Evolutionary conservation across 1,139 yeast species (phyloP).

Genomic region (Protomyces gravidus): DNA sequence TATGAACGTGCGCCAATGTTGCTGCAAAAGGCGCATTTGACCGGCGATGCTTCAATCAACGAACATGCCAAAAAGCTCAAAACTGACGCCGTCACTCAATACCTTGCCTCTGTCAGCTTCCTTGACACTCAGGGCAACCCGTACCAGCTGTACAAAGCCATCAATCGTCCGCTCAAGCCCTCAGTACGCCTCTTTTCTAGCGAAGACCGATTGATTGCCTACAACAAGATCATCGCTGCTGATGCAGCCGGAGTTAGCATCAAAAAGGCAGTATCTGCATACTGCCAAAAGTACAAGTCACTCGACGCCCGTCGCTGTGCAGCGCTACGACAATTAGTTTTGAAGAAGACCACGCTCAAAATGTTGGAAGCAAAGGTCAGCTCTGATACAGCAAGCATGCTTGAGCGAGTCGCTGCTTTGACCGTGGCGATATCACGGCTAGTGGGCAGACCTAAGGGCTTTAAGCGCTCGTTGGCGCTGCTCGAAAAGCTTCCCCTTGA

Average conservation of each 20-base stretch:
- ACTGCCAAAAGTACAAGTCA: neutral
- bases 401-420: neutral
- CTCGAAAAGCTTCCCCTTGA: slow-evolving; percentile 3
- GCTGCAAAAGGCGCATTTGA: slow-evolving; percentile 20
- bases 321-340: neutral
- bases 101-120: slow-evolving; percentile 10
- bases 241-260: slow-evolving; percentile 9
- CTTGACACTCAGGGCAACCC: slow-evolving; percentile 2
- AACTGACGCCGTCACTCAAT: slow-evolving; percentile 12
- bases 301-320: slow-evolving; percentile 11
- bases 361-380: neutral
- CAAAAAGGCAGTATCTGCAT: slow-evolving; percentile 1
- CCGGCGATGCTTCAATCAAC: slow-evolving; percentile 2
- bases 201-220: slow-evolving; percentile 11
- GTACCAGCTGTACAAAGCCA: slow-evolving; percentile 9
- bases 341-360: neutral
- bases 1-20: slow-evolving; percentile 18
- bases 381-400: neutral
- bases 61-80: neutral
- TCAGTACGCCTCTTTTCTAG: slow-evolving; percentile 20
- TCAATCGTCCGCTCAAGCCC: slow-evolving; percentile 1
- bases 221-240: slow-evolving; percentile 10
- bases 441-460: slow-evolving; percentile 2
- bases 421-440: slow-evolving; percentile 1
- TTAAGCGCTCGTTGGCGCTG: slow-evolving; percentile 3